These are phyloP conservation scores for Ettlia oleoabundans DNA, from an alignment of 139 green algal species.

Conservation along the genomic window DNA sequence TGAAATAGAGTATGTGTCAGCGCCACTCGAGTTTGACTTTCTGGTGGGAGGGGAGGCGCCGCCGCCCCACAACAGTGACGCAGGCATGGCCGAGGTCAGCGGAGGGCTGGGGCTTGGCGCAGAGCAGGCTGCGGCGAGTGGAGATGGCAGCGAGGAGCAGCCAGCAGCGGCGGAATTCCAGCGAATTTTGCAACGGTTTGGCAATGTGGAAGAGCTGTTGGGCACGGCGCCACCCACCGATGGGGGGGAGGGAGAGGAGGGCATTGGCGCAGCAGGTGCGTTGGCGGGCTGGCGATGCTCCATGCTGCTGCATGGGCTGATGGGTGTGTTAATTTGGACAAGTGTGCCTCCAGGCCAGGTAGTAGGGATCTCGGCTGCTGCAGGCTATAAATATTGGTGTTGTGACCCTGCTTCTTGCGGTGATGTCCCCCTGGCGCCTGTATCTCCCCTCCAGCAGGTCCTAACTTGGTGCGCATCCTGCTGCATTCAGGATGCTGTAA, in stretches of 20 bases:
- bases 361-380: no score
- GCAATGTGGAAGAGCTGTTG: constrained; percentile 66
- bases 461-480: no score
- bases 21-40: constrained; percentile 58
- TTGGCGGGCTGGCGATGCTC: no score
- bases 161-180: constrained; percentile 65
- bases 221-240: not conserved
- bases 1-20: constrained; percentile 73
- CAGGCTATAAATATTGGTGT: no score
- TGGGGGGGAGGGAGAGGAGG: not conserved
- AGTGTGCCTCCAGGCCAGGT: no score
- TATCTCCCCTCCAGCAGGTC: no score
- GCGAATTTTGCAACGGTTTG: constrained; percentile 75
- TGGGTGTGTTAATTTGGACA: no score
- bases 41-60: not conserved
- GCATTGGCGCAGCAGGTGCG: constrained; percentile 2
- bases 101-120: constrained; percentile 27
- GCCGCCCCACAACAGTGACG: not conserved
- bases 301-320: no score
- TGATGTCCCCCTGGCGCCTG: no score
- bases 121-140: not conserved
- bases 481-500: no score
- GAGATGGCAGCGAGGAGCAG: constrained; percentile 1
- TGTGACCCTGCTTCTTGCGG: no score
- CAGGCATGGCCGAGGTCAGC: not conserved